Evolutionary conservation across 305 asterid species (phyloP), one percentile per base, ranked within the genome.

Genomic region (Coffea humblotiana): DNA sequence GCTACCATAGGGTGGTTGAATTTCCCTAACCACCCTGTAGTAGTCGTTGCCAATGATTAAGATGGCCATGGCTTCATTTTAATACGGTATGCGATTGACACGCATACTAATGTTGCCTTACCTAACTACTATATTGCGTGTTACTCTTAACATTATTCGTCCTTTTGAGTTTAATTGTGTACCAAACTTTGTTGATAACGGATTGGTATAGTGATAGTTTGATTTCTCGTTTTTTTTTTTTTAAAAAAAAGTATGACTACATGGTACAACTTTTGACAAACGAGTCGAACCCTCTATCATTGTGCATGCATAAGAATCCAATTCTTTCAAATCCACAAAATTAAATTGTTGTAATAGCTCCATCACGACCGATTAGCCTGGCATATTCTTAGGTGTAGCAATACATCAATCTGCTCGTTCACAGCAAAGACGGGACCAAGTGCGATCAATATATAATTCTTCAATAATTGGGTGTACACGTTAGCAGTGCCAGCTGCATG

Each of bases 141-240:
- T 63, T 32, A 47, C 18, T 40, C 69, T 35, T 48, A 60, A 3
- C 48, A 12, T 23, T 67, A 67, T 23, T 76, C 75, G 63, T 58
- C 13, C 25, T 63, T 58, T 61, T 75, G 27, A 45, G 63, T 43
- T 27, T 45, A 75, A 75, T 75, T 70, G 52, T 32, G 27, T 8
- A 60, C 79, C 79, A 45, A 63, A 63, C 72, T 45, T 37, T 56
- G 54, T 61, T 60, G 18, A 63, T 76, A 76, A 76, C 72, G 27
- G 79, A 76, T 76, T 63, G 61, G 79, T 63, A 29, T 29, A 63
- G 71, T 76, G 72, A 76, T 76, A 76, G 79, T 63, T 75, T 76
- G 71, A 15, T 60, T 75, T 75, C 52, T 58, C 56, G n/a, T n/a
- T 61, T 61, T 29, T 29, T 29, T 29, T 29, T 29, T 29, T 29